phyloP scores from a whole-genome alignment of 73 alveolate genomes.

The Blepharisma japonicum region DNA sequence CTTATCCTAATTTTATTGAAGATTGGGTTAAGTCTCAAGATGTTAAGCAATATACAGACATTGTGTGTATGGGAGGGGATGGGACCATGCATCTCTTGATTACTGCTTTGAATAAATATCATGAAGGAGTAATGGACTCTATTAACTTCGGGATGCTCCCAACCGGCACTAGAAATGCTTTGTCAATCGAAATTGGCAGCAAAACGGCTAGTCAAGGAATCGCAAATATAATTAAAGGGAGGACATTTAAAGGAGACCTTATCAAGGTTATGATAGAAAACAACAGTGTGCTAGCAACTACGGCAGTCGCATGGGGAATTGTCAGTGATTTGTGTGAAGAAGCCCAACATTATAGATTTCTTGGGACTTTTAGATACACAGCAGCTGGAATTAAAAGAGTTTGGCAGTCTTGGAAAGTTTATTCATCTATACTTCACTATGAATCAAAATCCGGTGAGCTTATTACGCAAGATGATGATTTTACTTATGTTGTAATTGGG shows the following conservation, averaged over 20 bases:
- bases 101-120: not conserved
- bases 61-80: slow-evolving; percentile 20
- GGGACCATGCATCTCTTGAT: not conserved
- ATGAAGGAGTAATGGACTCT: not conserved
- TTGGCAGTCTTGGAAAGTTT: not conserved
- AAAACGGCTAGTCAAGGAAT: not conserved
- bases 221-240: not conserved
- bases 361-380: not conserved
- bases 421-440: not conserved
- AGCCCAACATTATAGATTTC: not conserved
- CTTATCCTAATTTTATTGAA: not conserved
- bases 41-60: not conserved
- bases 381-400: not conserved
- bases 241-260: not conserved
- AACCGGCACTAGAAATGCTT: slow-evolving; percentile 22
- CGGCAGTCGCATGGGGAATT: not conserved
- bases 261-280: not conserved
- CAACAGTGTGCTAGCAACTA: slow-evolving; percentile 2
- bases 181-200: not conserved
- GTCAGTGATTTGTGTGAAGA: not conserved
- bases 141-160: slow-evolving; percentile 1
- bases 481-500: slow-evolving; percentile 7
- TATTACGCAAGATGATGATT: not conserved
- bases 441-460: not conserved
- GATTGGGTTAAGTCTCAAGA: not conserved